A percentile compares a stretch with the other conserved stretches of the same genome.
phyloP scores from a whole-genome alignment of 805 yeast species.

The Saturnispora saitoi region DNA sequence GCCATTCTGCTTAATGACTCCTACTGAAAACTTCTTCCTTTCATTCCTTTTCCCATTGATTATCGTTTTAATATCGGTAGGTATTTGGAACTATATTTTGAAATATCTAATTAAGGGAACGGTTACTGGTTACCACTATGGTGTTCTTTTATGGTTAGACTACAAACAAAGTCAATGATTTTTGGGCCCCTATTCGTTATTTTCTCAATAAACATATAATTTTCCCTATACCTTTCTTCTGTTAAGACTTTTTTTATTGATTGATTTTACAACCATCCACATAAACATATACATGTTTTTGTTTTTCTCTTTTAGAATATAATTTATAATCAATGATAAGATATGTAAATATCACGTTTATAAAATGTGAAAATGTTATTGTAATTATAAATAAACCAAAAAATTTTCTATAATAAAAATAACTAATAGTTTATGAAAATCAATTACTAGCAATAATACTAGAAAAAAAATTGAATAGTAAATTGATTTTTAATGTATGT shows the following conservation, averaged over 20 bases:
- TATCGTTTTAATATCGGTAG: neutral
- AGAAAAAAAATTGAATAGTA: too few species aligned
- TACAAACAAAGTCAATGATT: neutral
- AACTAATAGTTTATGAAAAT: too few species aligned
- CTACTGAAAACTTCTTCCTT: neutral
- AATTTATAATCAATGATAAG: neutral
- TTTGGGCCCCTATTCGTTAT: neutral
- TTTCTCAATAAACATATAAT: neutral
- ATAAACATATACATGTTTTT: neutral
- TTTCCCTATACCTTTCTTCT: neutral
- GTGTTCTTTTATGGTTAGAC: neutral
- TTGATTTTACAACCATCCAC: too few species aligned
- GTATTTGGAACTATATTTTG: constrained; percentile 4
- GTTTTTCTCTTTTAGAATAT: too few species aligned
- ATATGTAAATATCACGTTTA: neutral
- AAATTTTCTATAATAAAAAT: neutral
- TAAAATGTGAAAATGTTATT: neutral
- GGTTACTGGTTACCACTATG: neutral
- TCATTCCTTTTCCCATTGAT: constrained; percentile 1
- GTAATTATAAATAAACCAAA: neutral
- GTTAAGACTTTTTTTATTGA: neutral
- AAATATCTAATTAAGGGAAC: neutral
- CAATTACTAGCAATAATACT: too few species aligned
- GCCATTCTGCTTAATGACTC: constrained; percentile 5
- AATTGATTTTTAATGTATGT: neutral